These are phyloP conservation scores for Ustilago sp. DNA, from an alignment of 1,284 basidiomycete genomes.

Conservation along the genomic window DNA sequence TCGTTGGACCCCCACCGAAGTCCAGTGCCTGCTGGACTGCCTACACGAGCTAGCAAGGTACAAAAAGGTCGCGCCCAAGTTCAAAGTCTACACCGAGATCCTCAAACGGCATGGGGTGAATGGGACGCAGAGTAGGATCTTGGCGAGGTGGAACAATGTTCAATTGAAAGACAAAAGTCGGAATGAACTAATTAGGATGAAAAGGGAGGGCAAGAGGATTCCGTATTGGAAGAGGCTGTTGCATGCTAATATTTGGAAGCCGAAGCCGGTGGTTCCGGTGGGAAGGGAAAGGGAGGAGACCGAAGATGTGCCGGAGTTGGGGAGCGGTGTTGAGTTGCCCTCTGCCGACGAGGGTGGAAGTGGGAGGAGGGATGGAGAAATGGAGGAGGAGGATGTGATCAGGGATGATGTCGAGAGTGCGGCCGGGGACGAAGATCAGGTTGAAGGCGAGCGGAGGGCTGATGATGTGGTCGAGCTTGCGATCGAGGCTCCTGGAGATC, in stretches of 20 bases:
- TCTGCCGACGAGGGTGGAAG: not conserved
- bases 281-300: slow-evolving; percentile 29
- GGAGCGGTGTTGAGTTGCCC: not conserved
- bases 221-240: slow-evolving; percentile 54
- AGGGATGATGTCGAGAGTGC: slow-evolving; percentile 5
- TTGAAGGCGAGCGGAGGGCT: not conserved
- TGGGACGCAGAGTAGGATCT: slow-evolving; percentile 22
- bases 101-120: slow-evolving; percentile 42
- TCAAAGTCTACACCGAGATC: slow-evolving; percentile 46
- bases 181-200: slow-evolving; percentile 57
- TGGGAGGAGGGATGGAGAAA: not conserved
- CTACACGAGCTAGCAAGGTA: slow-evolving; percentile 44
- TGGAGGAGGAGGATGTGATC: slow-evolving; percentile 22
- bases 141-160: slow-evolving; percentile 58
- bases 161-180: slow-evolving; percentile 62
- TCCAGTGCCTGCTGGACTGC: slow-evolving; percentile 24
- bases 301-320: slow-evolving; percentile 34
- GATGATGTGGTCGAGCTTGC: slow-evolving; percentile 20
- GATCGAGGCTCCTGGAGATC: slow-evolving; percentile 4
- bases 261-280: slow-evolving; percentile 4
- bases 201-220: slow-evolving; percentile 36
- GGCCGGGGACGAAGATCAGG: slow-evolving; percentile 1
- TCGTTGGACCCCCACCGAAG: slow-evolving; percentile 44
- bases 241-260: slow-evolving; percentile 49
- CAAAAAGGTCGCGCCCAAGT: slow-evolving; percentile 41